Evolutionary conservation across 2,329 filamentous ascomycete species (phyloP), one percentile per base, ranked within the genome.

Genomic region (Remersonia thermophila): DNA sequence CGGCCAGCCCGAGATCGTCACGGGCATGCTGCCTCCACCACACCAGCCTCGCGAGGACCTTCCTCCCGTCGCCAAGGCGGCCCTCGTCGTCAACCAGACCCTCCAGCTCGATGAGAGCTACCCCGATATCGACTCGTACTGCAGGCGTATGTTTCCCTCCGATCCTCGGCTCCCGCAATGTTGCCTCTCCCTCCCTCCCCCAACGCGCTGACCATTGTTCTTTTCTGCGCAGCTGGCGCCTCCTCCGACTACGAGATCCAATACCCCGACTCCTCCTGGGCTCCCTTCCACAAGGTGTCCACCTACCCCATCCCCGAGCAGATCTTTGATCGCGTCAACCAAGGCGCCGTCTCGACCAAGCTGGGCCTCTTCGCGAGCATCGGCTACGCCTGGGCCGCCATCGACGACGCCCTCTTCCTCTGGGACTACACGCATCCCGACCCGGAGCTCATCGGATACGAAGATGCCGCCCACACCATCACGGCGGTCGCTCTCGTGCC

Each of bases 351-450:
- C 16, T 80, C 81, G 40, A 94, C 87, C n/a, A 74, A 77, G 52
- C 93, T 98, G 82, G 93, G 93, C 8, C 66, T 98, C 25, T 96
- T 98, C 58, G 83, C 91, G 13, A 83, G 93, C 59, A 71, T 98
- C 52, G 87, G 89, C 52, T 86, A 96, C 59, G 91, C 89, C 20
- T 98, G 87, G 83, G 83, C 94, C 37, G 77, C 83, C 16, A 91
- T 98, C 55, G 91, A 98, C 62, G 95, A 93, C 61, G 83, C 84
- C 43, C 68, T 98, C 30, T 98, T 95, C 55, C 69, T 98, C 12
- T 98, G 93, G 93, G 89, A 98, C 60, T 98, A 95, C 57, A 94
- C 86, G 6, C 74, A 85, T 55, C 77, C 83, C n/a, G 84, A 89
- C 48, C 85, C 89, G 4, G 83, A 94, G 55, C 68, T 95, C 29